These are phyloP conservation scores for Leccinum sublutescens DNA, from an alignment of 768 basidiomycete genomes.

Conservation along the genomic window DNA sequence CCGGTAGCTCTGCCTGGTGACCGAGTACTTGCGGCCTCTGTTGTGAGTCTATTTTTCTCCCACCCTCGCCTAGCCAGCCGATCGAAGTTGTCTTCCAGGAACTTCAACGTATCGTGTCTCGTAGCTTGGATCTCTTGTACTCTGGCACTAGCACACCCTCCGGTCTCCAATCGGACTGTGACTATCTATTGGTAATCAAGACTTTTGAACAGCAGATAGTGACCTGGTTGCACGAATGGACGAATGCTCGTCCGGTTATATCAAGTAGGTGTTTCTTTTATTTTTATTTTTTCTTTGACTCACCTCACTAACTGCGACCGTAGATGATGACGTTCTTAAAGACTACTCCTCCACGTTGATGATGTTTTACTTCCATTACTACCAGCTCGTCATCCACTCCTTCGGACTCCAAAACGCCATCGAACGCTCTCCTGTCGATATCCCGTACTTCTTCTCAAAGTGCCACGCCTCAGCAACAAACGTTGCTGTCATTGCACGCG, in stretches of 20 bases:
- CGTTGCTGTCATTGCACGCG: conserved; percentile 71
- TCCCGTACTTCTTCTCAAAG: conserved; percentile 81
- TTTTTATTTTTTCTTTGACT: not conserved
- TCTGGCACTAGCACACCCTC: conserved; percentile 75
- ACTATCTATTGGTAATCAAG: conserved; percentile 82
- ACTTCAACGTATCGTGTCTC: conserved; percentile 83
- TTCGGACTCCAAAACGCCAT: conserved; percentile 97
- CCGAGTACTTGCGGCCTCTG: conserved; percentile 69
- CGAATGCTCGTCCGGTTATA: conserved; percentile 16
- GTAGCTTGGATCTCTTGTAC: conserved; percentile 89
- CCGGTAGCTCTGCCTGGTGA: conserved; percentile 66
- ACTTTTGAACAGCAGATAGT: conserved; percentile 78
- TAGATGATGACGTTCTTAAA: conserved; percentile 29
- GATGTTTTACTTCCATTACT: conserved; percentile 82
- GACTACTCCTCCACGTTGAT: conserved; percentile 34
- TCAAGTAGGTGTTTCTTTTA: conserved; percentile 18
- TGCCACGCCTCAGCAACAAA: conserved; percentile 71
- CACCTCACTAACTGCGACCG: conserved; percentile 1
- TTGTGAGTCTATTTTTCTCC: conserved; percentile 43
- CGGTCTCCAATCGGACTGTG: conserved; percentile 79
- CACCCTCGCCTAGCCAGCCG: not conserved
- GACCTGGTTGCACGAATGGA: conserved; percentile 58
- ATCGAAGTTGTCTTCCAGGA: conserved; percentile 45
- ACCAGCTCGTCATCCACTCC: conserved; percentile 86
- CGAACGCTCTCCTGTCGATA: conserved; percentile 68